These are phyloP conservation scores for Malassezia yamatoensis DNA, from an alignment of 1,284 basidiomycete species.

Conservation along the genomic window DNA sequence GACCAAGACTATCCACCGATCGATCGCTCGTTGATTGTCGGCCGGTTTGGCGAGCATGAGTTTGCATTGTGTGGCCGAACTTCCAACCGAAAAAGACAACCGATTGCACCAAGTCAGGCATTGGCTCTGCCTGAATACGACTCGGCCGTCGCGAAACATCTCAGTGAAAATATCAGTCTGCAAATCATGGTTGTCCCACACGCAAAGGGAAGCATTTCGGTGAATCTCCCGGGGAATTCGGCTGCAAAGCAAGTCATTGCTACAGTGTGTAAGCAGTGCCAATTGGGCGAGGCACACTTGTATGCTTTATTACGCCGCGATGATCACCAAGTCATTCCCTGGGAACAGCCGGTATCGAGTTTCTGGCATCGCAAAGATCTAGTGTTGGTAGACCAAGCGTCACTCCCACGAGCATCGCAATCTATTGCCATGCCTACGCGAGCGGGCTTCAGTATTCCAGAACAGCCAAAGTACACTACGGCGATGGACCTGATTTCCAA, in stretches of 20 bases:
- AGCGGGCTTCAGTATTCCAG: not conserved
- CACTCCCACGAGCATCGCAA: not conserved
- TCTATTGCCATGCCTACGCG: not conserved
- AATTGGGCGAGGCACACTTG: constrained; percentile 30
- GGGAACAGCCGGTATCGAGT: constrained; percentile 89
- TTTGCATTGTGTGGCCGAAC: constrained; percentile 62
- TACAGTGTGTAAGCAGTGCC: constrained; percentile 39
- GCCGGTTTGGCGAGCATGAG: constrained; percentile 80
- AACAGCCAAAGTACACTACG: constrained; percentile 44
- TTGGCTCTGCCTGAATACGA: not conserved
- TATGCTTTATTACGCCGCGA: constrained; percentile 42
- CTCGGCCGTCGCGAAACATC: not conserved
- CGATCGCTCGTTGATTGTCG: constrained; percentile 71
- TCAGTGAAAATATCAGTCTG: not conserved
- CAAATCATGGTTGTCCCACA: constrained; percentile 30
- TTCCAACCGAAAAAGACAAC: not conserved
- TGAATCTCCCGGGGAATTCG: constrained; percentile 71
- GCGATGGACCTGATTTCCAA: constrained; percentile 49
- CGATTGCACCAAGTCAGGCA: not conserved
- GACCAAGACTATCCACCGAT: constrained; percentile 99
- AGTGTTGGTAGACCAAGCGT: constrained; percentile 62
- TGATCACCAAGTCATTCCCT: constrained; percentile 64
- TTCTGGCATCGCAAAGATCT: constrained; percentile 77
- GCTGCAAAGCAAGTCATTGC: constrained; percentile 72
- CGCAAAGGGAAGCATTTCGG: constrained; percentile 32